phyloP scores from a whole-genome alignment of 2,329 filamentous ascomycete species.

The Aspergillus carbonarius region DNA sequence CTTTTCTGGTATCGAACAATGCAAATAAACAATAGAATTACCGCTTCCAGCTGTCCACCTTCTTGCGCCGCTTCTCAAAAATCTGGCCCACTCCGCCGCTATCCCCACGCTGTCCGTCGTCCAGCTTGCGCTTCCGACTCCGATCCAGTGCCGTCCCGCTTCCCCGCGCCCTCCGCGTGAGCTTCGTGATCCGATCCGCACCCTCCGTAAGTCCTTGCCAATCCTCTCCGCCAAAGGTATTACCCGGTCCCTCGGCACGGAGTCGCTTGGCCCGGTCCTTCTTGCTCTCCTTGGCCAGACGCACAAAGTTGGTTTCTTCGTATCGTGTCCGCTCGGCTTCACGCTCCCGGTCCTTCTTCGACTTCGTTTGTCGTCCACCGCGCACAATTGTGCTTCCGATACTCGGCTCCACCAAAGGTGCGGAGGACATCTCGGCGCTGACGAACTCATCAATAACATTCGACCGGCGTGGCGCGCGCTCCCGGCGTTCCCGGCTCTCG shows the following conservation, averaged over 20 bases:
- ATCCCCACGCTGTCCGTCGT: conserved; percentile 70
- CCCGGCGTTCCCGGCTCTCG: conserved; percentile 58
- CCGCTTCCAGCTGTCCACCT: conserved; percentile 44
- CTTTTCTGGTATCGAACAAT: conserved; percentile 7
- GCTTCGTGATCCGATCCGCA: conserved; percentile 77
- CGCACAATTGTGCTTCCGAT: conserved; percentile 86
- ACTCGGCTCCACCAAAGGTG: conserved; percentile 80
- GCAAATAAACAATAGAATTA: conserved; percentile 14
- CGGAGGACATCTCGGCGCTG: conserved; percentile 74
- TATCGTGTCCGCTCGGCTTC: conserved; percentile 81
- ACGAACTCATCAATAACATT: conserved; percentile 91
- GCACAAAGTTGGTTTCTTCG: conserved; percentile 89
- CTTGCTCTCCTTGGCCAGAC: conserved; percentile 82
- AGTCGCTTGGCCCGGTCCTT: conserved; percentile 72
- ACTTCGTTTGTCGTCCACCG: conserved; percentile 77
- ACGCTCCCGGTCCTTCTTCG: conserved; percentile 69
- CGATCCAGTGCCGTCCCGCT: conserved; percentile 66
- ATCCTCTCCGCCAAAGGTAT: conserved; percentile 85
- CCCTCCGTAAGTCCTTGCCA: conserved; percentile 84
- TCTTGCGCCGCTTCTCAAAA: conserved; percentile 46
- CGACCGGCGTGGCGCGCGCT: conserved; percentile 68
- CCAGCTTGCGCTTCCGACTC: conserved; percentile 76
- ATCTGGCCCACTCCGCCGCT: conserved; percentile 66
- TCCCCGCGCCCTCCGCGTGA: conserved; percentile 69
- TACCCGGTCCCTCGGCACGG: conserved; percentile 42